These are phyloP conservation scores for Casuarina equisetifolia DNA, from an alignment of 306 rosid species.

Conservation along the genomic window DNA sequence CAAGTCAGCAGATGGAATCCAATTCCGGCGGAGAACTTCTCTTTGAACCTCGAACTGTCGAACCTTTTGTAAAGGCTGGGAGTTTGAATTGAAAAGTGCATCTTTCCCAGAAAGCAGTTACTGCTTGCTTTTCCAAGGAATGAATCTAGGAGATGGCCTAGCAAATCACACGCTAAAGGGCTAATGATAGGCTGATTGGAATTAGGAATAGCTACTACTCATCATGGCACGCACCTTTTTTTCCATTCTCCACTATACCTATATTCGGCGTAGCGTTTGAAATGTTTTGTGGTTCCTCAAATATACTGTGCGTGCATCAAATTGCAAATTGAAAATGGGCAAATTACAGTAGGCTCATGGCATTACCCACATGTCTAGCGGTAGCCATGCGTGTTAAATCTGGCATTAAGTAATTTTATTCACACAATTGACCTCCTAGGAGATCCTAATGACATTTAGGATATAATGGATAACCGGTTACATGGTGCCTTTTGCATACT, in stretches of 20 bases:
- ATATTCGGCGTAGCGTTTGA: not conserved
- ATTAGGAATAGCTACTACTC: not conserved
- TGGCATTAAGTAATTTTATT: not conserved
- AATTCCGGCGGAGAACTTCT: not conserved
- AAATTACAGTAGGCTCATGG: not conserved
- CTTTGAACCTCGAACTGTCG: not conserved
- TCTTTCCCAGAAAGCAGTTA: not conserved
- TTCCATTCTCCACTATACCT: not conserved
- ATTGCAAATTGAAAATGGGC: not conserved
- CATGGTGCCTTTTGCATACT: no score
- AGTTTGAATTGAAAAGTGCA: not conserved
- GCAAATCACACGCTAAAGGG: not conserved
- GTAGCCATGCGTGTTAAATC: not conserved
- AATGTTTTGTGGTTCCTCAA: not conserved
- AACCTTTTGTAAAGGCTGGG: not conserved
- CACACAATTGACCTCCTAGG: no score
- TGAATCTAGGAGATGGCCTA: not conserved
- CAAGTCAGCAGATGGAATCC: not conserved
- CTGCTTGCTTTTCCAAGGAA: conserved; percentile 1
- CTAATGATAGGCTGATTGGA: no score
- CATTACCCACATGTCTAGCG: not conserved
- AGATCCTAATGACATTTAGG: no score
- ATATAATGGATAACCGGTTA: no score
- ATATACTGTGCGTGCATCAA: not conserved
- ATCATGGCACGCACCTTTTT: not conserved